Evolutionary conservation across 2,329 filamentous ascomycete species (phyloP).

Genomic region (Bipolaris bicolor): DNA sequence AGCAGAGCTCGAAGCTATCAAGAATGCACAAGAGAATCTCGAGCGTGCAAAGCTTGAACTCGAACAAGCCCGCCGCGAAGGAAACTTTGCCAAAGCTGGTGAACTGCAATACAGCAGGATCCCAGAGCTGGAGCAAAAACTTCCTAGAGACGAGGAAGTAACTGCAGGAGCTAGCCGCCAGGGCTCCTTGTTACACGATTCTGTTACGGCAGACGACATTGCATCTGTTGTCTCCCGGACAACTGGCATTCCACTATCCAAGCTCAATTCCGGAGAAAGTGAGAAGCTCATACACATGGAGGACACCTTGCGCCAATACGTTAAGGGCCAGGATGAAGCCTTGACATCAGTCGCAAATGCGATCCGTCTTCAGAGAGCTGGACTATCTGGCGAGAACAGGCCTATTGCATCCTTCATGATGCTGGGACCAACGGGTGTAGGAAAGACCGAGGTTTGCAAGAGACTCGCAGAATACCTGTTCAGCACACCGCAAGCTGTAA

Average conservation of each 20-base stretch:
- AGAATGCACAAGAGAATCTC: conserved; percentile 84
- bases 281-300: conserved; percentile 98
- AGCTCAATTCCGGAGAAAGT: conserved; percentile 89
- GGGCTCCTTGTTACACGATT: conserved; percentile 81
- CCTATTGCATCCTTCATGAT: conserved; percentile 97
- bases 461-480: conserved; percentile 93
- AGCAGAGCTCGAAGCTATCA: conserved; percentile 82
- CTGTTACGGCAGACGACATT: conserved; percentile 94
- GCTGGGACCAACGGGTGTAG: conserved; percentile 92
- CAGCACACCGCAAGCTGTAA: conserved; percentile 86
- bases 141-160: conserved; percentile 73
- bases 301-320: conserved; percentile 79
- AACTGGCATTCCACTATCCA: conserved; percentile 91
- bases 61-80: conserved; percentile 83
- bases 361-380: conserved; percentile 90
- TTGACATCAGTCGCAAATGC: conserved; percentile 90
- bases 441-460: conserved; percentile 97
- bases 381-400: conserved; percentile 87
- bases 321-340: conserved; percentile 93
- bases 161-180: conserved; percentile 33
- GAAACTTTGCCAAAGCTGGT: conserved; percentile 88
- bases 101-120: conserved; percentile 90
- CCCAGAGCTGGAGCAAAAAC: conserved; percentile 75
- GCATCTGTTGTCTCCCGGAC: conserved; percentile 87
- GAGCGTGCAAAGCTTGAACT: conserved; percentile 85